Evolutionary conservation across 2,329 filamentous ascomycete species (phyloP).

Genomic region (Fusarium globosum): DNA sequence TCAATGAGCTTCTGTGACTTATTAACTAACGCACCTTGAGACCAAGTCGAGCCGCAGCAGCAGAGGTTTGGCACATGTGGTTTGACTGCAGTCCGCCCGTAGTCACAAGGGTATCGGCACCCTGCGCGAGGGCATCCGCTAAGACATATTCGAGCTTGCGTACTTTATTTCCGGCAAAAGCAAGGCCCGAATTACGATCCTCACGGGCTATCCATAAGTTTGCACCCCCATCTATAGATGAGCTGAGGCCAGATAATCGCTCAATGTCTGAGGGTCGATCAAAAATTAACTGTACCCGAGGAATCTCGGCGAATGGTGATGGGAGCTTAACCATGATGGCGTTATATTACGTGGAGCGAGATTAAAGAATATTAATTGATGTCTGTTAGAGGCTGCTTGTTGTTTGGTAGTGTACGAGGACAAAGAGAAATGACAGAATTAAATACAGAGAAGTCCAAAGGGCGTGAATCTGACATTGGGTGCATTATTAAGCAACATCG

Average conservation of each 20-base stretch:
- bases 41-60: constrained; percentile 25
- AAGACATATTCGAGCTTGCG: constrained; percentile 32
- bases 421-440: not conserved
- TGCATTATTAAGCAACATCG: constrained; percentile 15
- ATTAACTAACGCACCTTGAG: not conserved
- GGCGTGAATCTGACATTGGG: constrained; percentile 2
- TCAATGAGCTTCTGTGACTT: accelerated
- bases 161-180: constrained; percentile 30
- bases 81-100: constrained; percentile 30
- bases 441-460: not conserved
- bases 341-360: not conserved
- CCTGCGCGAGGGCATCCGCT: constrained; percentile 18
- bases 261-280: constrained; percentile 26
- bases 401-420: too few species aligned
- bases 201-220: constrained; percentile 25
- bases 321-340: constrained; percentile 11
- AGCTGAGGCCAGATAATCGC: constrained; percentile 12
- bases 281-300: constrained; percentile 22
- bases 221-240: not conserved
- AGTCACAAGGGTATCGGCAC: constrained; percentile 28
- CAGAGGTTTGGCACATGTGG: constrained; percentile 34
- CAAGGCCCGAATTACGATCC: constrained; percentile 33
- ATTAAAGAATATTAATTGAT: not conserved
- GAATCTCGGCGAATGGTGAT: constrained; percentile 12
- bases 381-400: accelerated